Evolutionary conservation across 2,329 filamentous ascomycete genomes (phyloP).

Genomic region (Torrubiellomyces zombiae): DNA sequence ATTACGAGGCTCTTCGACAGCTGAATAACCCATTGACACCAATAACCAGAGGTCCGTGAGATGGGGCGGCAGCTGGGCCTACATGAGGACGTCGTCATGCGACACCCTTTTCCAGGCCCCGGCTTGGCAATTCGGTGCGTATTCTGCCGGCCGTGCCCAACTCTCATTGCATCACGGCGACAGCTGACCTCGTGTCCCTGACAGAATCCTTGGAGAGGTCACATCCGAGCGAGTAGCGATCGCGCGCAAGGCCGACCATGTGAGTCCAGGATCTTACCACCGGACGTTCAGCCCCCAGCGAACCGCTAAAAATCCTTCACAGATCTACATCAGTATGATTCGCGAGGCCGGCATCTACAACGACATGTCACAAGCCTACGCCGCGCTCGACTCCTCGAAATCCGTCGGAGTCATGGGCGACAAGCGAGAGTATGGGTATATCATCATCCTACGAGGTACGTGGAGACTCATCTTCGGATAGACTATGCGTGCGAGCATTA

Average conservation of each 20-base stretch:
- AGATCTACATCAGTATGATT: conserved; percentile 71
- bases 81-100: conserved; percentile 15
- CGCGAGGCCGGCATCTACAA: conserved; percentile 54
- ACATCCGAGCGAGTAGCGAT: conserved; percentile 66
- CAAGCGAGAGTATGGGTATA: conserved; percentile 15
- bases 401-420: conserved; percentile 9
- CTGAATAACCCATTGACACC: too few relatives aligned
- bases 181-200: too few relatives aligned
- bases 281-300: too few relatives aligned
- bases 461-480: too few relatives aligned
- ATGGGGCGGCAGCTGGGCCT: conserved; percentile 14
- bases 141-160: conserved; percentile 28
- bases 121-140: background rate
- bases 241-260: conserved; percentile 55
- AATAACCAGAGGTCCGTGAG: conserved; percentile 41
- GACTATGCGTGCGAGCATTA: too few relatives aligned
- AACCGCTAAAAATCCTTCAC: too few relatives aligned
- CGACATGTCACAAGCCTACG: conserved; percentile 22
- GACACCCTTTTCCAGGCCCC: conserved; percentile 8
- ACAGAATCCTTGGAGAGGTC: conserved; percentile 71
- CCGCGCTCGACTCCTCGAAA: conserved; percentile 10
- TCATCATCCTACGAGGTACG: conserved; percentile 8
- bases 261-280: too few relatives aligned
- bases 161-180: too few relatives aligned
- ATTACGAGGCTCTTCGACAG: conserved; percentile 1